A percentile compares a stretch with the other conserved stretches of the same genome.
phyloP scores from a whole-genome alignment of 352 stramenopile genomes.

The Phytophthora citricola region DNA sequence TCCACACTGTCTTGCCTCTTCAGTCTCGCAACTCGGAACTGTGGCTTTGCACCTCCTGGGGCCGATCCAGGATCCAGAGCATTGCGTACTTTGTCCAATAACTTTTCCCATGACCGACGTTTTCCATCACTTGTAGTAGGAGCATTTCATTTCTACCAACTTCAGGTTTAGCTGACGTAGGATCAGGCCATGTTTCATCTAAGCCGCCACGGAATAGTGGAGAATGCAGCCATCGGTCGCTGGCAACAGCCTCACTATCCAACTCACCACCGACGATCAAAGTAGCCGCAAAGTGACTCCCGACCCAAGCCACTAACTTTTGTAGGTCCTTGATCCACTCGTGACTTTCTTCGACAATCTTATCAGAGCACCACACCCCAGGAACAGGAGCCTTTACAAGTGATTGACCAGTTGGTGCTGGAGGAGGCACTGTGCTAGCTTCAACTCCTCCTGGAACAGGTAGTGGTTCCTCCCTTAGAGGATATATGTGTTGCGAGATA shows the following conservation, averaged over 20 bases:
- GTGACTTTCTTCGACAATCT: slow-evolving; percentile 34
- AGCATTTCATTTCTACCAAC: slow-evolving; percentile 56
- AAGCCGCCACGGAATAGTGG: slow-evolving; percentile 66
- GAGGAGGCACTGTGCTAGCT: slow-evolving; percentile 2
- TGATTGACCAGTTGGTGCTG: slow-evolving; percentile 11
- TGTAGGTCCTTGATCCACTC: slow-evolving; percentile 72
- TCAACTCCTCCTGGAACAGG: slow-evolving; percentile 8
- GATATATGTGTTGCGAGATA: slow-evolving; percentile 68
- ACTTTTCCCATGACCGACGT: slow-evolving; percentile 77
- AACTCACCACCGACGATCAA: slow-evolving; percentile 55
- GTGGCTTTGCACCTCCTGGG: slow-evolving; percentile 53
- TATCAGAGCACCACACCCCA: slow-evolving; percentile 17
- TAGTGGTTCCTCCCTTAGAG: slow-evolving; percentile 16
- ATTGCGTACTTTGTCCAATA: slow-evolving; percentile 82
- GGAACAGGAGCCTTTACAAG: slow-evolving; percentile 4
- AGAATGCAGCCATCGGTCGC: slow-evolving; percentile 57
- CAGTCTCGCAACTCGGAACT: slow-evolving; percentile 65
- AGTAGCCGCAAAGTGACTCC: slow-evolving; percentile 69
- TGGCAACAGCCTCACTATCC: slow-evolving; percentile 20
- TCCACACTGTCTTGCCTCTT: slow-evolving; percentile 89
- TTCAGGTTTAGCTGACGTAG: slow-evolving; percentile 9
- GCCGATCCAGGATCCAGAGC: slow-evolving; percentile 61
- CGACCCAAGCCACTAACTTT: slow-evolving; percentile 65
- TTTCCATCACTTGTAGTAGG: slow-evolving; percentile 78
- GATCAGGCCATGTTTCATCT: slow-evolving; percentile 29